Base-by-base conservation (phyloP, 805 yeast species). In the Lachancea cidri region DNA sequence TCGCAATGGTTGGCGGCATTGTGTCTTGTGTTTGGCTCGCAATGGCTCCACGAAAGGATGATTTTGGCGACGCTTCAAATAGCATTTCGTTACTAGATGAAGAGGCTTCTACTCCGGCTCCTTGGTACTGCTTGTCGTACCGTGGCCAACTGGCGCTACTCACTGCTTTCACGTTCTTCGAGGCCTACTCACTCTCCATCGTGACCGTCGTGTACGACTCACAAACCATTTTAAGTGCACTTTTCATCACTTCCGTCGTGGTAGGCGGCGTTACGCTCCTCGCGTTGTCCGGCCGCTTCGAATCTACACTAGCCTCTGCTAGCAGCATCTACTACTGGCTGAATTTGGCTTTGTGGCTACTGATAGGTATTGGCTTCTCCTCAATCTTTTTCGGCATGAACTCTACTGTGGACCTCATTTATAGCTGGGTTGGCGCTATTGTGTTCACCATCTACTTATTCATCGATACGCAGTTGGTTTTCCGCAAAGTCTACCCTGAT, bases 381-480 rank as follows among this genome's bases (percentile, higher is more conserved):
- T 69, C 83, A n/a, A 64, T 76, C 49, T 67, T 84, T 67, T 83
- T 87, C 62, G 74, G 86, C 47, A 71, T 72, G 62, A 58, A 72
- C 41, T 60, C 73, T n/a, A 67, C 71, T n/a, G 62, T 76, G 35
- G 88, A 84, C 52, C 59, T 83, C 47, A 64, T 79, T 3, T 86
- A 83, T 65, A 76, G 88, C 24, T 76, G 79, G 46, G 57, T 81
- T 33, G 95, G 93, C 17, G 93, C 94, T 4, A 54, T 82, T 32
- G 64, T 87, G 2, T 87, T 87, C 63, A 70, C 81, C 11, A 76
- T 79, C 4, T 86, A 82, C 57, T 73, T 88, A 44, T 64, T 87
- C 38, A 76, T 86, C 35, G 96, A 87, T 60, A 87, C 95, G 16
- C 95, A 87, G 62, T 60, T 77, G 51, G 76, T 87, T 42, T 73